Evolutionary conservation across 1,284 basidiomycete species (phyloP), one percentile per base, ranked within the genome.

Genomic region (Megacollybia platyphylla): DNA sequence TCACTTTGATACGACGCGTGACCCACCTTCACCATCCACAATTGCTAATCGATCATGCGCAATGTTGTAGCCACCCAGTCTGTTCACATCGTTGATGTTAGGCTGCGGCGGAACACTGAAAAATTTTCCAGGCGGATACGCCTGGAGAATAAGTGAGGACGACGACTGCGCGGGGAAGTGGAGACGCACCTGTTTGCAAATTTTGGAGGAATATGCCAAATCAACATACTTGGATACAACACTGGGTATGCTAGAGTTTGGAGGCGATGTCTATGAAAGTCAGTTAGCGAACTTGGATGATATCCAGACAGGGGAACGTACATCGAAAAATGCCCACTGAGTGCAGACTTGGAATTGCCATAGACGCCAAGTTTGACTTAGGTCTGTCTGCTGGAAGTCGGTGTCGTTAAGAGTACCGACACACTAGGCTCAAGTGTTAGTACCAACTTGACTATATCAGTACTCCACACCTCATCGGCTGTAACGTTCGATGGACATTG

Each of bases 301-400:
- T 24, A 6, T 40, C 41, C 30, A 49, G 41, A n/a, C 41, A 44
- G 11, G 10, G 55, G 60, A 36, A 53, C 64, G 17, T 49, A 82
- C 83, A 3, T 64, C 70, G 57, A 94, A 92, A 61, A 91, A 97
- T 1, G 92, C 93, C 91, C 92, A 97, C 55, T 93, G 79, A 0
- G 86, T 92, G 64, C 90, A 96, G 45, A 83, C 79, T 60, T 96
- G 92, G 72, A 91, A 97, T 2, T 71, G 58, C 93, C 93, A 97
- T 8, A 86, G 67, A 36, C 90, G 71, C 88, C 89, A 93, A 0
- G 69, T 71, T 56, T 87, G 72, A 45, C 75, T 65, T 5, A 88
- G 61, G 9, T 70, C 72, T 0, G 71, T 74, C 9, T 70, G 67
- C 47, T 71, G 70, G 61, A 78, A 94, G 51, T 75, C 67, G 1